phyloP scores from a whole-genome alignment of 1,284 basidiomycete species.

The Marasmius oreades region DNA sequence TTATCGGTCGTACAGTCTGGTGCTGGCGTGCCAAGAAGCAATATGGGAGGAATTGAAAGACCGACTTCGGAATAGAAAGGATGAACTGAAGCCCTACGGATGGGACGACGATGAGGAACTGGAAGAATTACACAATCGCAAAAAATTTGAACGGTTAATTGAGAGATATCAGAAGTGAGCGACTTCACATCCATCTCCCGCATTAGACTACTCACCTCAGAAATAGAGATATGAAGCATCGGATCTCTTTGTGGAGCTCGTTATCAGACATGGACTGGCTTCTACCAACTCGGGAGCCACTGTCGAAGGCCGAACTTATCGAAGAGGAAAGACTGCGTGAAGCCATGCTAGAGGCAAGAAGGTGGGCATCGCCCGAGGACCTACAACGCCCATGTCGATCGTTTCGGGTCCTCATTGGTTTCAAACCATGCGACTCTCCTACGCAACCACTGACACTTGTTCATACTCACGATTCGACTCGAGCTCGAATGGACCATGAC shows the following conservation, averaged over 20 bases:
- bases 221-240: constrained; percentile 63
- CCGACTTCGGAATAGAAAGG: constrained; percentile 49
- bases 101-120: constrained; percentile 67
- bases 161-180: constrained; percentile 60
- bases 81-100: constrained; percentile 51
- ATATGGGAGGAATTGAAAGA: constrained; percentile 78
- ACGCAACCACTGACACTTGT: constrained; percentile 5
- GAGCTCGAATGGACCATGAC: background rate
- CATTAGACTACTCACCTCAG: constrained; percentile 2
- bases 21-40: constrained; percentile 70
- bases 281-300: constrained; percentile 56
- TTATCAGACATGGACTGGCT: constrained; percentile 58
- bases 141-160: constrained; percentile 61
- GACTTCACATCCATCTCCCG: background rate
- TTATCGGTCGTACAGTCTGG: constrained; percentile 56
- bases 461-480: constrained; percentile 5
- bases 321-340: constrained; percentile 65
- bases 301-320: constrained; percentile 63
- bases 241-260: constrained; percentile 66
- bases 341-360: constrained; percentile 61
- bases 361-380: constrained; percentile 51
- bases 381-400: constrained; percentile 54
- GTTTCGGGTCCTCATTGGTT: constrained; percentile 58
- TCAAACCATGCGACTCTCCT: constrained; percentile 28
- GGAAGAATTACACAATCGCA: constrained; percentile 49